These are phyloP conservation scores for sweet orange (Citrus sinensis) DNA, from an alignment of 345 rosid genomes.

Conservation along the genomic window DVS_A1.0 CM039163.1:52146001-52146500, in stretches of 20 bases:
- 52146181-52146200: conserved; percentile 64
- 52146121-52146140: too few relatives aligned
- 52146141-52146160: too few relatives aligned
- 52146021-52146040: too few relatives aligned
- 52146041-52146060: too few relatives aligned
- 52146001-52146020: too few relatives aligned
- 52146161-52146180: too few relatives aligned
- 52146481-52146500: too few relatives aligned
- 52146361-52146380: conserved; percentile 29
- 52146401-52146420: conserved; percentile 32
- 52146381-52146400: conserved; percentile 45
- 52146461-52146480: too few relatives aligned
- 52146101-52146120: too few relatives aligned
- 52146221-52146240: conserved; percentile 55
- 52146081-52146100: too few relatives aligned
- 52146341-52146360: conserved; percentile 26
- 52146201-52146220: conserved; percentile 75
- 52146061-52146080: too few relatives aligned
- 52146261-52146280: conserved; percentile 67
- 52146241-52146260: conserved; percentile 56
- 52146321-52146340: conserved; percentile 31
- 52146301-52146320: conserved; percentile 39
- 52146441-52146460: too few relatives aligned
- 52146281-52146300: conserved; percentile 65
- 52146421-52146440: not conserved